Evolutionary conservation across 2,329 filamentous ascomycete genomes (phyloP).

Genomic region (Catunica adiposa): DNA sequence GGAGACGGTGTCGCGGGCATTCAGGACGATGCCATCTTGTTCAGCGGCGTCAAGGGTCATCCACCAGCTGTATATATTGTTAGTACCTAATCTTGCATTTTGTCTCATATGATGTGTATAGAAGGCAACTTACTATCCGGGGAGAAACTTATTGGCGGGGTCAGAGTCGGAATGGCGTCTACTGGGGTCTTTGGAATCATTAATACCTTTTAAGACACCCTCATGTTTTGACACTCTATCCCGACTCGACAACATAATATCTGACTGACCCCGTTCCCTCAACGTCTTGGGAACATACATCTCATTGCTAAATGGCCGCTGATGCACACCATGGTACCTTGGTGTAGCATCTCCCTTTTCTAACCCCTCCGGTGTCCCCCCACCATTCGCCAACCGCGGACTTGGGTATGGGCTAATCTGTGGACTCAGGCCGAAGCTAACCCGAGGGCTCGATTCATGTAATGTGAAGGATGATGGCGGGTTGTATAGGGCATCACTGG

Average conservation of each 20-base stretch:
- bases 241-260: not conserved
- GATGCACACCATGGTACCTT: not conserved
- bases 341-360: not conserved
- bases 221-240: not conserved
- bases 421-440: not conserved
- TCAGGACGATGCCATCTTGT: conserved; percentile 37
- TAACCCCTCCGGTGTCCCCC: not conserved
- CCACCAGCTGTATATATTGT: conserved; percentile 33
- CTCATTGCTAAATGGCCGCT: not conserved
- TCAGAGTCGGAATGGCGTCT: conserved; percentile 24
- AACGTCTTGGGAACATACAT: not conserved
- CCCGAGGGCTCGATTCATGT: not conserved
- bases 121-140: conserved; percentile 29
- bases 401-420: not conserved
- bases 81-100: conserved; percentile 1
- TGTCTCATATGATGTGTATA: too few relatives aligned
- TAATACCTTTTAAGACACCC: not conserved
- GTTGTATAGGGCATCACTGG: not conserved
- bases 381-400: not conserved
- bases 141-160: conserved; percentile 27
- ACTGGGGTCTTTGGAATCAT: not conserved
- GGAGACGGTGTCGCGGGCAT: conserved; percentile 28
- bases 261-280: not conserved
- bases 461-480: not conserved
- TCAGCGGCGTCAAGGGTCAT: conserved; percentile 38